Evolutionary conservation across 2,329 filamentous ascomycete species (phyloP).

Genomic region (Monosporascus sp.): DNA sequence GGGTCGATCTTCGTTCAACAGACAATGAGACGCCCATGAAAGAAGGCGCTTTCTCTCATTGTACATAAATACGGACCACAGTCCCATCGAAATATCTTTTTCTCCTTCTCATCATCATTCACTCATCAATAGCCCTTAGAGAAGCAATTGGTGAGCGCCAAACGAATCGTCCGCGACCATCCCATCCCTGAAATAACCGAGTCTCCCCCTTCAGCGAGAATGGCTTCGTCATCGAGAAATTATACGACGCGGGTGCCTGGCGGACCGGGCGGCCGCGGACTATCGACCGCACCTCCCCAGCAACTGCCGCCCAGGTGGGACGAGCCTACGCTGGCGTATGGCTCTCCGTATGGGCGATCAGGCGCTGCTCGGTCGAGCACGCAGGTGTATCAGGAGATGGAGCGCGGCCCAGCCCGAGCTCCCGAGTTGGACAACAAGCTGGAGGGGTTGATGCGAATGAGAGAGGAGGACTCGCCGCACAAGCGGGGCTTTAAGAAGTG

Average conservation of each 20-base stretch:
- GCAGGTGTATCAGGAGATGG: constrained; percentile 1
- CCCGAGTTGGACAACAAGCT: constrained; percentile 2
- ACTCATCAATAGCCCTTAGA: background rate
- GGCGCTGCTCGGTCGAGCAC: background rate
- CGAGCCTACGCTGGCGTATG: constrained; percentile 14
- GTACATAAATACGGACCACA: background rate
- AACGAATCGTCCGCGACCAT: background rate
- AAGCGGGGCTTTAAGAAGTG: constrained; percentile 8
- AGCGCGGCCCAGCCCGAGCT: background rate
- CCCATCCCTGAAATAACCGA: background rate
- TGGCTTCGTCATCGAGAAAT: constrained; percentile 4
- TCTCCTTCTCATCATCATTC: background rate
- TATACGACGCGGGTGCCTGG: background rate
- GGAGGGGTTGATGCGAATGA: background rate
- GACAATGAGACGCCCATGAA: too few relatives aligned
- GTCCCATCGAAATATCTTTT: background rate
- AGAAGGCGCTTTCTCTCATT: background rate
- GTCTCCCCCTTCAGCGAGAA: background rate
- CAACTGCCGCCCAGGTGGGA: background rate
- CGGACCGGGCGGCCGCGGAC: background rate
- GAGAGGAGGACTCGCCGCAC: background rate
- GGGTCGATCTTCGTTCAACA: too few relatives aligned
- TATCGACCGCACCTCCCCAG: background rate
- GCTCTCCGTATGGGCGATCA: constrained; percentile 1
- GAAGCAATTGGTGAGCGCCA: background rate